Conservation (phyloP, 352 stramenopile genomes). For the Pythium monospermum region DNA sequence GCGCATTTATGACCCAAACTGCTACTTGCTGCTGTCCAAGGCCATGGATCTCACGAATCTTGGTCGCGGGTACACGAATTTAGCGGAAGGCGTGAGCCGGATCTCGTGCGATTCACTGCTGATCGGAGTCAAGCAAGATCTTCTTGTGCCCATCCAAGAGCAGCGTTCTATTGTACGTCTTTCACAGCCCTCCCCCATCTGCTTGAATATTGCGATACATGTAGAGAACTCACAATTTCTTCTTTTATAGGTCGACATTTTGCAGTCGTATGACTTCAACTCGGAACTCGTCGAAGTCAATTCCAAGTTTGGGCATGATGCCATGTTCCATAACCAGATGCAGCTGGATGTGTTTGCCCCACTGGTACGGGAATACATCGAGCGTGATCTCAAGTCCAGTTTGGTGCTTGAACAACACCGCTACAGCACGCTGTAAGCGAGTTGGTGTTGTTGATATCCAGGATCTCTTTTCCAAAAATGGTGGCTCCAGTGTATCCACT, state of each 20-base stretch:
- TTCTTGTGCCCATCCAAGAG: slow-evolving; percentile 81
- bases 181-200: no score
- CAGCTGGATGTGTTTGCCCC: slow-evolving; percentile 71
- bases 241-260: slow-evolving; percentile 45
- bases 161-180: slow-evolving; percentile 59
- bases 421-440: slow-evolving; percentile 63
- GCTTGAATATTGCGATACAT: no score
- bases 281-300: slow-evolving; percentile 67
- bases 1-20: slow-evolving; percentile 81
- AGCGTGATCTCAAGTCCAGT: slow-evolving; percentile 46
- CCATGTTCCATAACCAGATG: slow-evolving; percentile 84
- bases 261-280: slow-evolving; percentile 70
- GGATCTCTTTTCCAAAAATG: no score
- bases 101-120: slow-evolving; percentile 65
- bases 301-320: slow-evolving; percentile 84
- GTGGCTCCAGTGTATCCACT: no score
- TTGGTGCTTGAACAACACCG: slow-evolving; percentile 68
- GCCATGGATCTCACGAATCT: slow-evolving; percentile 85
- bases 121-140: slow-evolving; percentile 80
- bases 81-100: slow-evolving; percentile 68
- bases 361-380: slow-evolving; percentile 63
- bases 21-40: slow-evolving; percentile 86
- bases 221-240: no score
- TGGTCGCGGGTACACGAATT: slow-evolving; percentile 54
- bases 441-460: slow-evolving; percentile 2